phyloP scores from a whole-genome alignment of 164 flowering plant genomes.

The Vitis rupestris region DNA sequence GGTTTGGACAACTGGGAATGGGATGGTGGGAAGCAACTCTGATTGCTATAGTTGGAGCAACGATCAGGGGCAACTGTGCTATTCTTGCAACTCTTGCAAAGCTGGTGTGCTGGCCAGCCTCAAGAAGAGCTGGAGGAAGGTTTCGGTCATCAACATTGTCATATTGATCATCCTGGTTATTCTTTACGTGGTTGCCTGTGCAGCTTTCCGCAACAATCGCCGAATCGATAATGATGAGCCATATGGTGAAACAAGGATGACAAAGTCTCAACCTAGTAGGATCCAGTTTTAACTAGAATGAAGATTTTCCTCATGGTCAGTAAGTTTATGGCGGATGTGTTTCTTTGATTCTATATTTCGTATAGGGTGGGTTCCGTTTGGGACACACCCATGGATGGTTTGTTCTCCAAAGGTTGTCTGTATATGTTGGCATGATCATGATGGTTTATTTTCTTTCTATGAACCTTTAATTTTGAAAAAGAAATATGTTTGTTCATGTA shows the following conservation, averaged over 20 bases:
- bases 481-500: too few relatives aligned
- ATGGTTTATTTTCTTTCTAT: not conserved
- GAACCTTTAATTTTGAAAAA: not conserved
- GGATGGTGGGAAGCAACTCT: constrained; percentile 17
- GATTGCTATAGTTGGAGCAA: constrained; percentile 82
- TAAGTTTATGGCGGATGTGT: too few relatives aligned
- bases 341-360: too few relatives aligned
- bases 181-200: constrained; percentile 62
- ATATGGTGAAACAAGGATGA: constrained; percentile 75
- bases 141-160: constrained; percentile 77
- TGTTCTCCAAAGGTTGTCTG: not conserved
- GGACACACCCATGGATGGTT: too few relatives aligned
- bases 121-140: constrained; percentile 95
- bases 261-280: constrained; percentile 69
- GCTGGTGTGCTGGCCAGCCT: constrained; percentile 88
- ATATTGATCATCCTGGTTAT: constrained; percentile 70
- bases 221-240: constrained; percentile 80
- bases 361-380: too few relatives aligned
- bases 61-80: constrained; percentile 72
- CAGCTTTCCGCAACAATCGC: constrained; percentile 70
- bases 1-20: constrained; percentile 48
- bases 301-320: not conserved
- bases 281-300: constrained; percentile 39
- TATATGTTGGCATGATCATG: not conserved
- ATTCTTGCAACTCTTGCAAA: constrained; percentile 78